These are phyloP conservation scores for Scutellaria galericulata DNA, from an alignment of 257 asterid genomes.

Conservation along the genomic window DNA sequence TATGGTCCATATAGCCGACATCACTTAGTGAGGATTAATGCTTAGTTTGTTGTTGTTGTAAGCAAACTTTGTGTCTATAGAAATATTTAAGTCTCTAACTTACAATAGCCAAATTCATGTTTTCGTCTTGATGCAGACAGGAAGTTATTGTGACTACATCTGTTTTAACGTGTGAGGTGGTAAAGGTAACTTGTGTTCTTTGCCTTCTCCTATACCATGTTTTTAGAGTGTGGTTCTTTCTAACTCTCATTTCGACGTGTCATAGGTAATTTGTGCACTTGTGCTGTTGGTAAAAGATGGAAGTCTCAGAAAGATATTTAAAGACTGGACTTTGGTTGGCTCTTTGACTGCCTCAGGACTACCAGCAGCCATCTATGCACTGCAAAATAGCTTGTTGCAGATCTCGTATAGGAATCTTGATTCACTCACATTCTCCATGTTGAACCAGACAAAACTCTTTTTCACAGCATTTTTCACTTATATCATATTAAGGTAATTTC, in stretches of 20 bases:
- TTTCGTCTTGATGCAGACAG: constrained; percentile 62
- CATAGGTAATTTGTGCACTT: constrained; percentile 83
- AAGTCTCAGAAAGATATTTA: constrained; percentile 60
- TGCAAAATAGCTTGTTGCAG: constrained; percentile 96
- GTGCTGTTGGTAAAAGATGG: constrained; percentile 83
- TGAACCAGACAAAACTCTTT: constrained; percentile 95
- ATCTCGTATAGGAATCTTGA: constrained; percentile 89
- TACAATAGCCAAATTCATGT: constrained; percentile 11
- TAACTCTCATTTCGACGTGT: constrained; percentile 36
- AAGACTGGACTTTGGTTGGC: constrained; percentile 84
- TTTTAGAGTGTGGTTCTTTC: constrained; percentile 18
- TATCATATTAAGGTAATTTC: constrained; percentile 76
- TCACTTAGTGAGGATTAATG: too few species aligned
- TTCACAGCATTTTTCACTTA: constrained; percentile 91
- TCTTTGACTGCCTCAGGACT: constrained; percentile 95
- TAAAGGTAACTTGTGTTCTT: constrained; percentile 63
- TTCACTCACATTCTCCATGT: constrained; percentile 93
- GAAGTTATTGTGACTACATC: constrained; percentile 92
- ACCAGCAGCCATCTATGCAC: constrained; percentile 96
- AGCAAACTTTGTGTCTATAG: background rate
- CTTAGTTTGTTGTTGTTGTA: too few species aligned
- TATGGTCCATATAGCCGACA: too few species aligned
- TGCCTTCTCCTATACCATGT: constrained; percentile 17
- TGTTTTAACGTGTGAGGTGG: constrained; percentile 84
- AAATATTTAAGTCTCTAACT: constrained; percentile 7